Evolutionary conservation across 2,329 filamentous ascomycete species (phyloP), one percentile per base, ranked within the genome.

Genomic region (Tolypocladium cylindrosporum): DNA sequence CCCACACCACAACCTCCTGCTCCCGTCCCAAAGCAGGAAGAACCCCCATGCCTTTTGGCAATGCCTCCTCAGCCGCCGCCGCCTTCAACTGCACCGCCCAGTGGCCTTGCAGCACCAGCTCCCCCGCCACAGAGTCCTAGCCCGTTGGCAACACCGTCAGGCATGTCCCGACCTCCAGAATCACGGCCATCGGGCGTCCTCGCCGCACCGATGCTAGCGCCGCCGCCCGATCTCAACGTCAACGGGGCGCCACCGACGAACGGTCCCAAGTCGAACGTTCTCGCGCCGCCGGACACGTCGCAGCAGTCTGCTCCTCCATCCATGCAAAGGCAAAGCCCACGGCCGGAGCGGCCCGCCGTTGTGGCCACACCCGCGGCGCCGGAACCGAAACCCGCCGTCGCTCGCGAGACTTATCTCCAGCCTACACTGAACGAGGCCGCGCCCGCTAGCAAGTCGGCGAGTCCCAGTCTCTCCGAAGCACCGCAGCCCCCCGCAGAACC

Each of bases 221-320:
- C 71, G 14, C 74, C 74, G 2, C 64, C 67, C 31, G 67, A 66
- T 11, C 65, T 73, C 55, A 62, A 59, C 60, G 57, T 64, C 62
- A 62, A 64, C 54, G 59, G 62, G 57, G 36, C 62, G 61, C 60
- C 61, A 13, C 55, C 58, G 11, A 67, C 70, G 1, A 69, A 69
- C 63, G 67, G 67, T 55, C 70, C 72, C 41, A 78, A 74, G 61
- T 77, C 74, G 16, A 73, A 74, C 56, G 69, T 77, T 31, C 71
- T 78, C n/a, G 77, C 76, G 39, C 72, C 70, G 14, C 76, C 76
- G n/a, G 75, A 76, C 59, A 72, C 74, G 11, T 66, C 70, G 16
- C 74, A 52, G 48, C 60, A 60, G n/a, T 60, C 64, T 41, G 65
- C 62, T 24, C 60, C 62, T 27, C 60, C 54, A 37, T 40, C 24